phyloP scores from a whole-genome alignment of 2,329 filamentous ascomycete species.

The Botrytis pseudocinerea region DNA sequence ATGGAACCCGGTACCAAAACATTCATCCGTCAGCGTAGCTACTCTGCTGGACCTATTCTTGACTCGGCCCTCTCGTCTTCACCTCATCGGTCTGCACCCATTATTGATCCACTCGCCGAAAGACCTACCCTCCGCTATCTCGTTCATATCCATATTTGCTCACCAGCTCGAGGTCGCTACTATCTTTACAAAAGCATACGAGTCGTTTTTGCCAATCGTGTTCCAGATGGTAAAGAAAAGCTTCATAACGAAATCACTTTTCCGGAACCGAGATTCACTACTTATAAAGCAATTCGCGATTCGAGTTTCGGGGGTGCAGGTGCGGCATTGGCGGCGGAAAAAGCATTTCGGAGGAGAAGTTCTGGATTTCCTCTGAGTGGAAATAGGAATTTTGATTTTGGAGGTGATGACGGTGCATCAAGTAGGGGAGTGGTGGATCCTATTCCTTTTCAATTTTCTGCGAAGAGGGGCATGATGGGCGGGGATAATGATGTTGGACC shows the following conservation, averaged over 20 bases:
- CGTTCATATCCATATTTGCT: constrained; percentile 91
- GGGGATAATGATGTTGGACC: background rate
- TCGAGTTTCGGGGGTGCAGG: constrained; percentile 42
- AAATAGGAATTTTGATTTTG: constrained; percentile 33
- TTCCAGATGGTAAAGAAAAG: constrained; percentile 92
- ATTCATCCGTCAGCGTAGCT: constrained; percentile 91
- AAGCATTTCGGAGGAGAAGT: constrained; percentile 58
- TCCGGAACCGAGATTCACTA: constrained; percentile 82
- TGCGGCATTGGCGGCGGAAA: constrained; percentile 58
- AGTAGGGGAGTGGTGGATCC: constrained; percentile 44
- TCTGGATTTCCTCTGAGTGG: constrained; percentile 48
- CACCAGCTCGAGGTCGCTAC: constrained; percentile 76
- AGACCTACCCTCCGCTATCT: constrained; percentile 82
- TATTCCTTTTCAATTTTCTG: constrained; percentile 51
- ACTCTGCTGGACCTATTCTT: constrained; percentile 82
- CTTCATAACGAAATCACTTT: constrained; percentile 85
- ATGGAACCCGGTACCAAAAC: constrained; percentile 97
- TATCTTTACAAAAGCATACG: constrained; percentile 91
- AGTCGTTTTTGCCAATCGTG: constrained; percentile 94
- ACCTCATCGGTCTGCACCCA: constrained; percentile 22
- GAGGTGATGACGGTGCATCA: constrained; percentile 38
- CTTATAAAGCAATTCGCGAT: constrained; percentile 64
- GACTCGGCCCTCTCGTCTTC: constrained; percentile 49
- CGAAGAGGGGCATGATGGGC: constrained; percentile 24
- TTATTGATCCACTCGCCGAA: constrained; percentile 45